Conservation (phyloP, 805 yeast species). For the Naumovozyma castellii region DNA sequence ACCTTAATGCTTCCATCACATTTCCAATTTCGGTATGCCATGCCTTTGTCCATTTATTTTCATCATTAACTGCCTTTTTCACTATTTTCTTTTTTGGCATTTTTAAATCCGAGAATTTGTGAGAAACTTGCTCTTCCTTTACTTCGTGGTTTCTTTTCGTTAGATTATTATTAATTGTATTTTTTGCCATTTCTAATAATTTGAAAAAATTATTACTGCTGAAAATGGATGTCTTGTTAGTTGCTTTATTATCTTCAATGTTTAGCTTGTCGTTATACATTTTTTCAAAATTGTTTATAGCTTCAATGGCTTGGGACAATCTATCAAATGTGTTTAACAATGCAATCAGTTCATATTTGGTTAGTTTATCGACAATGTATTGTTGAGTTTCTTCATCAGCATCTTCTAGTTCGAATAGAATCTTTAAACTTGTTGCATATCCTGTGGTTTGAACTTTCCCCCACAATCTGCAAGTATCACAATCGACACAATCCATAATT, state of each 20-base stretch:
- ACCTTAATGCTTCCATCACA: constrained; percentile 51
- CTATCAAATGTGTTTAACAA: constrained; percentile 88
- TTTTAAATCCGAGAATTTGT: constrained; percentile 20
- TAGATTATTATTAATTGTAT: constrained; percentile 6
- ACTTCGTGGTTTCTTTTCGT: not conserved
- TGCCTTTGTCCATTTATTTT: constrained; percentile 31
- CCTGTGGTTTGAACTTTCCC: constrained; percentile 97
- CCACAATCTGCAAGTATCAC: constrained; percentile 97
- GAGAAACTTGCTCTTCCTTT: constrained; percentile 1
- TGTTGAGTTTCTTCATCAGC: constrained; percentile 34
- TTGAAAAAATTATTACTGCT: constrained; percentile 27
- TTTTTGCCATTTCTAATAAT: constrained; percentile 23
- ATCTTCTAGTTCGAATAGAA: constrained; percentile 66
- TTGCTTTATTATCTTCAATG: constrained; percentile 10
- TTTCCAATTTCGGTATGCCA: constrained; percentile 43
- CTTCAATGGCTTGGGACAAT: constrained; percentile 70
- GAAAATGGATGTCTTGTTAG: constrained; percentile 19
- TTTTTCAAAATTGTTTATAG: constrained; percentile 61
- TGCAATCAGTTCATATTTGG: constrained; percentile 80
- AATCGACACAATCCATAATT: constrained; percentile 96
- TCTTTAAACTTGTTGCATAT: constrained; percentile 90
- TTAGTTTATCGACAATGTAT: constrained; percentile 47
- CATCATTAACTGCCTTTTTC: not conserved
- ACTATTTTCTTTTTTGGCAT: constrained; percentile 16
- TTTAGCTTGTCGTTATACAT: constrained; percentile 35